phyloP scores from a whole-genome alignment of 768 basidiomycete species.

The Tremella mesenterica region DNA sequence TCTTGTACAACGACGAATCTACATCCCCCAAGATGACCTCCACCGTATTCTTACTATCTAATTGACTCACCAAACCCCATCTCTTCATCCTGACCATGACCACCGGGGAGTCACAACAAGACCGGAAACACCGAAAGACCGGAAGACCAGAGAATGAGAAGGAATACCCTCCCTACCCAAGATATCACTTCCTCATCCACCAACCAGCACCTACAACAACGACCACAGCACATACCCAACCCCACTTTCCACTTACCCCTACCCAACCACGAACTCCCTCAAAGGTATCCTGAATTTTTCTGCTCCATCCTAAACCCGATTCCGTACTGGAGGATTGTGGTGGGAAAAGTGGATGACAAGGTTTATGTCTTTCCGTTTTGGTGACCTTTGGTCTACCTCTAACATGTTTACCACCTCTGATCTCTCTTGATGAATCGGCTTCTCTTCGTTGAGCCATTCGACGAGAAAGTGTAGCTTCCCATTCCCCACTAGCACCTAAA shows the following conservation, averaged over 20 bases:
- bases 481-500: slow-evolving; percentile 34
- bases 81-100: too few relatives aligned
- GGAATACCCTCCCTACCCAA: background rate
- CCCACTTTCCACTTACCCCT: background rate
- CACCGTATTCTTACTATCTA: background rate
- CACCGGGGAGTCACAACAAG: too few relatives aligned
- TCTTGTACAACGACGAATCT: too few relatives aligned
- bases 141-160: background rate
- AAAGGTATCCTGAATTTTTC: background rate
- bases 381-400: background rate
- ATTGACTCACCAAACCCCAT: background rate
- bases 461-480: slow-evolving; percentile 33
- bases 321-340: background rate
- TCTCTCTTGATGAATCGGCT: slow-evolving; percentile 3
- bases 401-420: background rate
- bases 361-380: background rate
- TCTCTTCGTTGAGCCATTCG: slow-evolving; percentile 29
- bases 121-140: too few relatives aligned
- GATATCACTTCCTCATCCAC: background rate
- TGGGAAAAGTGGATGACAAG: slow-evolving; percentile 1
- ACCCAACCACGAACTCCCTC: background rate
- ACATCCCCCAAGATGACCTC: background rate
- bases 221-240: background rate
- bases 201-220: background rate
- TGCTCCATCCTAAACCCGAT: background rate